phyloP scores from a whole-genome alignment of 164 flowering plant genomes.

The Euptelea pleiosperma region DNA sequence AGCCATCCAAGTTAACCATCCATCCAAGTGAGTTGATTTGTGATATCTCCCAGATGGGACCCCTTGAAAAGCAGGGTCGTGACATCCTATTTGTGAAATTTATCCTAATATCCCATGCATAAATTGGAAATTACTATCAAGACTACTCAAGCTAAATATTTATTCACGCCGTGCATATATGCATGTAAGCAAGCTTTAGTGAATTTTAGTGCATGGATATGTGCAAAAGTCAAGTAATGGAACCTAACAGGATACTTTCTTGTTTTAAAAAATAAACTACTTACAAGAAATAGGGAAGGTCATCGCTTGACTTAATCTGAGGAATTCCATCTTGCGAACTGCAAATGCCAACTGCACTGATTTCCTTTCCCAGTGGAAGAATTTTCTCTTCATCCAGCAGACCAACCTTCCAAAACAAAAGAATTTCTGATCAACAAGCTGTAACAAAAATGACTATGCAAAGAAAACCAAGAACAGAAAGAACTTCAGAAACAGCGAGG shows the following conservation, averaged over 20 bases:
- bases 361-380: slow-evolving; percentile 74
- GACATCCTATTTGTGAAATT: no score
- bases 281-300: slow-evolving; percentile 87
- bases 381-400: slow-evolving; percentile 85
- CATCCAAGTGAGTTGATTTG: no score
- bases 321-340: slow-evolving; percentile 51
- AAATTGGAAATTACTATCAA: no score
- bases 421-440: neutral
- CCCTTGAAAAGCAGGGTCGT: no score
- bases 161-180: no score
- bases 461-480: neutral
- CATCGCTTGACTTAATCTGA: slow-evolving; percentile 64
- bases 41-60: no score
- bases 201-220: neutral
- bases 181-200: no score
- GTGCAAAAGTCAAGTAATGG: neutral
- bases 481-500: neutral
- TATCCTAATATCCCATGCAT: no score
- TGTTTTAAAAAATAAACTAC: slow-evolving; percentile 22
- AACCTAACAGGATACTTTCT: neutral
- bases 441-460: neutral
- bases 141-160: no score
- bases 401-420: slow-evolving; percentile 54
- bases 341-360: slow-evolving; percentile 77
- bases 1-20: no score